Evolutionary conservation across 805 yeast species (phyloP).

Genomic region (Barnettozyma sp.): DNA sequence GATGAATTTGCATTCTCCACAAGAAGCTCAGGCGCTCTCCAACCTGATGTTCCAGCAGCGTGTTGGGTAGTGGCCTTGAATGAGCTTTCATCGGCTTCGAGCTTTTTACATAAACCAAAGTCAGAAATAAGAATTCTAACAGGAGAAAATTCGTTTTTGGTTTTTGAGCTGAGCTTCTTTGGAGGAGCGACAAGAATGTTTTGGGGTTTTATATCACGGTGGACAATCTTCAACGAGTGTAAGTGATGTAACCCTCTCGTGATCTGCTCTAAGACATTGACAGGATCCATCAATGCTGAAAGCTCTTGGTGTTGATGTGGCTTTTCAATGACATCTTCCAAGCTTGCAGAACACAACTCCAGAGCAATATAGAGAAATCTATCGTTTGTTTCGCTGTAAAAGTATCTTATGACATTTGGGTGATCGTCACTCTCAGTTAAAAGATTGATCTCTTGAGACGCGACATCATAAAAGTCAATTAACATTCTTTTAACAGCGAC

Average conservation of each 20-base stretch:
- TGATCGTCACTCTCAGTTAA: conserved; percentile 95
- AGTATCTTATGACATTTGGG: conserved; percentile 89
- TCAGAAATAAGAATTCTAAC: conserved; percentile 82
- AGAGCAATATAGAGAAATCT: conserved; percentile 87
- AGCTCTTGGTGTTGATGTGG: conserved; percentile 32
- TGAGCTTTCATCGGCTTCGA: conserved; percentile 89
- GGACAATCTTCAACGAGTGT: conserved; percentile 87
- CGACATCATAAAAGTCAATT: conserved; percentile 87
- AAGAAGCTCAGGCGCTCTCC: conserved; percentile 94
- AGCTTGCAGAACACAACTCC: conserved; percentile 82
- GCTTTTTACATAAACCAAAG: conserved; percentile 88
- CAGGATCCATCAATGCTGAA: conserved; percentile 39
- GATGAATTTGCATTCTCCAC: conserved; percentile 29
- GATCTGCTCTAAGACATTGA: conserved; percentile 61
- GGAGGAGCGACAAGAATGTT: conserved; percentile 80
- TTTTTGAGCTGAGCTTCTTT: conserved; percentile 32
- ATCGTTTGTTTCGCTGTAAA: conserved; percentile 86
- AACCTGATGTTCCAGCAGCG: conserved; percentile 96
- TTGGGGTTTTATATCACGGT: conserved; percentile 92
- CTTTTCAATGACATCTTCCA: conserved; percentile 76
- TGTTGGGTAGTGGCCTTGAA: conserved; percentile 88
- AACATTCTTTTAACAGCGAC: conserved; percentile 96
- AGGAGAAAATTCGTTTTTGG: conserved; percentile 29
- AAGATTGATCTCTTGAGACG: conserved; percentile 82
- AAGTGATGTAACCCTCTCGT: conserved; percentile 80